Conservation (phyloP, 495 filamentous ascomycete species). For the Aspergillus campestris region DNA sequence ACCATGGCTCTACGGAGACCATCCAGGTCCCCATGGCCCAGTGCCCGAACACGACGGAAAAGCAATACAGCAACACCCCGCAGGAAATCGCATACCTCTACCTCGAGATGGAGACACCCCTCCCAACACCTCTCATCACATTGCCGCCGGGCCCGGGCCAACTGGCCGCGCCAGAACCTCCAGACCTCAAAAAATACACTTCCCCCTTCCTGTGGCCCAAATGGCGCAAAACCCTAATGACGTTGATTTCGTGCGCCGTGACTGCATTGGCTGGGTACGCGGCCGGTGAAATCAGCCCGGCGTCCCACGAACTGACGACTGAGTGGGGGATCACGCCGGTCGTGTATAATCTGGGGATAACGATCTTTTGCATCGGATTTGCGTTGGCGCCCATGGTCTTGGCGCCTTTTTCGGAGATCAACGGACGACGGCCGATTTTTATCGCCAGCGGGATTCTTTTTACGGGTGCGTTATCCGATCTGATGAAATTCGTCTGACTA, state of each 20-base stretch:
- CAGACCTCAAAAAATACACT: slow-evolving; percentile 57
- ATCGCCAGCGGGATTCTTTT: slow-evolving; percentile 63
- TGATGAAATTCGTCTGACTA: slow-evolving; percentile 6
- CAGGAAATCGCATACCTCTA: slow-evolving; percentile 57
- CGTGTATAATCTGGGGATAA: slow-evolving; percentile 68
- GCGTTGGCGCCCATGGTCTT: slow-evolving; percentile 81
- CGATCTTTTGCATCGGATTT: slow-evolving; percentile 76
- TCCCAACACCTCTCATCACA: slow-evolving; percentile 49
- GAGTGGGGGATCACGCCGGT: slow-evolving; percentile 56
- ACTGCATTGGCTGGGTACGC: slow-evolving; percentile 75
- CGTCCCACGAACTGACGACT: slow-evolving; percentile 49
- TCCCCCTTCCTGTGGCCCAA: slow-evolving; percentile 70
- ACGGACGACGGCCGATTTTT: slow-evolving; percentile 76
- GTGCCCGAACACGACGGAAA: too few relatives aligned
- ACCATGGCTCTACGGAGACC: too few relatives aligned
- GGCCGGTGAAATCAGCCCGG: slow-evolving; percentile 71
- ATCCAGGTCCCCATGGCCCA: too few relatives aligned
- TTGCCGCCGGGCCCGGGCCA: slow-evolving; percentile 22
- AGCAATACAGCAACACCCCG: neutral
- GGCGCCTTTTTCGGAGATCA: slow-evolving; percentile 84
- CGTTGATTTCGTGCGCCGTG: slow-evolving; percentile 65
- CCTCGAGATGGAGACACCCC: slow-evolving; percentile 59
- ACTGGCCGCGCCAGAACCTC: slow-evolving; percentile 42
- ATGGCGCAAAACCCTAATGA: slow-evolving; percentile 60
- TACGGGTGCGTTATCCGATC: slow-evolving; percentile 21